Conservation (phyloP, 306 rosid species). For the Cajanus cajan region DNA sequence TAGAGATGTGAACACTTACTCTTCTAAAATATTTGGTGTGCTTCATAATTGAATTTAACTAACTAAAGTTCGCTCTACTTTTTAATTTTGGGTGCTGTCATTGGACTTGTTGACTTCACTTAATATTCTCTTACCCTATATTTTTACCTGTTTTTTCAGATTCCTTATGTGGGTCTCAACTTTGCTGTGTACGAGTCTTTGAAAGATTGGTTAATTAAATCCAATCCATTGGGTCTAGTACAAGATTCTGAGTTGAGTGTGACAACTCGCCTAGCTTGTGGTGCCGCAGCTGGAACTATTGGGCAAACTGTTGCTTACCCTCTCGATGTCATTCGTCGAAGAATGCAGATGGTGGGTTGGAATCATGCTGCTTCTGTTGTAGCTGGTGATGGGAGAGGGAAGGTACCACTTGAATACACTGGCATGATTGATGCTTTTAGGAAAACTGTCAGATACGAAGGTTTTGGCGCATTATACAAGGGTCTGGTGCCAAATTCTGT, state of each 20-base stretch:
- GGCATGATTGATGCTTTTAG: constrained; percentile 95
- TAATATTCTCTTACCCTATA: neutral
- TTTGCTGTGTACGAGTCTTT: constrained; percentile 90
- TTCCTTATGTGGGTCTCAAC: constrained; percentile 93
- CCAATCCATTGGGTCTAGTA: constrained; percentile 63
- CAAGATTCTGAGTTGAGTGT: constrained; percentile 76
- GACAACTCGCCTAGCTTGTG: constrained; percentile 81
- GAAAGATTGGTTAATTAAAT: constrained; percentile 75
- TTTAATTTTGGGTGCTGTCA: neutral
- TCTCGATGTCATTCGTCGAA: constrained; percentile 91
- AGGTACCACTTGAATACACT: constrained; percentile 65
- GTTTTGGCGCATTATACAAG: constrained; percentile 90
- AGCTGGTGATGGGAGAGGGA: constrained; percentile 74
- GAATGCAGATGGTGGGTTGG: constrained; percentile 99
- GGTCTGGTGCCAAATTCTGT: constrained; percentile 95
- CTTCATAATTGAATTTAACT: neutral
- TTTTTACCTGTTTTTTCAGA: constrained; percentile 41
- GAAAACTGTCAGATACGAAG: constrained; percentile 84
- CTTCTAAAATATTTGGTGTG: neutral
- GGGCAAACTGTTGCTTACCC: constrained; percentile 97
- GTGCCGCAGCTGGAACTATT: constrained; percentile 90
- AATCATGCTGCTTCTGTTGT: constrained; percentile 76
- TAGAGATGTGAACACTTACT: neutral
- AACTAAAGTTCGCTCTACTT: neutral
- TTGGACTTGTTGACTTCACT: constrained; percentile 1